phyloP scores from a whole-genome alignment of 257 asterid species.

The Nicotiana paniculata region DNA sequence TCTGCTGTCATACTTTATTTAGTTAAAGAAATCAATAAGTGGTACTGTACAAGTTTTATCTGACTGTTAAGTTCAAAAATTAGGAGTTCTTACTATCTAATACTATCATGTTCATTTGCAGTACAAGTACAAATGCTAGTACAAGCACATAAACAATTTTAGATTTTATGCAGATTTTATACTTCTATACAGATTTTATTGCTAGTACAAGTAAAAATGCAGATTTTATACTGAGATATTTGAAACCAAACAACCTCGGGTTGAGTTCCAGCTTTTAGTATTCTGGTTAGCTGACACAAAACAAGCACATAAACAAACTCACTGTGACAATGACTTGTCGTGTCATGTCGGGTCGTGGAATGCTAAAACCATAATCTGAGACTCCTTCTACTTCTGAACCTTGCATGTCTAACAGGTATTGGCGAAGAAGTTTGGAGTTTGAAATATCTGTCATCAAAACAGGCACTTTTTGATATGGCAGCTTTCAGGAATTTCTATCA shows the following conservation, averaged over 20 bases:
- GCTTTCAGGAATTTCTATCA: constrained; percentile 82
- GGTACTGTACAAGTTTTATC: not conserved
- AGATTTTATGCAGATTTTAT: too few relatives aligned
- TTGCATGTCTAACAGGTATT: constrained; percentile 51
- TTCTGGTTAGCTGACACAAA: not conserved
- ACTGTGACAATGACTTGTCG: not conserved
- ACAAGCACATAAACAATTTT: too few relatives aligned
- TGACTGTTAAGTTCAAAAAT: not conserved
- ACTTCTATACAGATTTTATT: not conserved
- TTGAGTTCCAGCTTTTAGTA: not conserved
- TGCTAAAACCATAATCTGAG: not conserved
- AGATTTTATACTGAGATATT: not conserved
- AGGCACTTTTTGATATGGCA: constrained; percentile 94
- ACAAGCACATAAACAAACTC: not conserved
- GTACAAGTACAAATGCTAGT: not conserved
- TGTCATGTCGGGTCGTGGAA: not conserved
- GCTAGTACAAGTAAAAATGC: not conserved
- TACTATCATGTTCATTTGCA: not conserved
- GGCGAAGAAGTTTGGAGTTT: constrained; percentile 94
- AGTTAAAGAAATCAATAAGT: not conserved
- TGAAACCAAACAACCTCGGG: not conserved
- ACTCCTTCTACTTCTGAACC: constrained; percentile 12
- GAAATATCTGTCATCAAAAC: constrained; percentile 85
- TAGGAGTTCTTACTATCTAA: not conserved
- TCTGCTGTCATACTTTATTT: not conserved